phyloP scores from a whole-genome alignment of 371 early-diverging fungal species.

The Gilbertella persicaria region DNA sequence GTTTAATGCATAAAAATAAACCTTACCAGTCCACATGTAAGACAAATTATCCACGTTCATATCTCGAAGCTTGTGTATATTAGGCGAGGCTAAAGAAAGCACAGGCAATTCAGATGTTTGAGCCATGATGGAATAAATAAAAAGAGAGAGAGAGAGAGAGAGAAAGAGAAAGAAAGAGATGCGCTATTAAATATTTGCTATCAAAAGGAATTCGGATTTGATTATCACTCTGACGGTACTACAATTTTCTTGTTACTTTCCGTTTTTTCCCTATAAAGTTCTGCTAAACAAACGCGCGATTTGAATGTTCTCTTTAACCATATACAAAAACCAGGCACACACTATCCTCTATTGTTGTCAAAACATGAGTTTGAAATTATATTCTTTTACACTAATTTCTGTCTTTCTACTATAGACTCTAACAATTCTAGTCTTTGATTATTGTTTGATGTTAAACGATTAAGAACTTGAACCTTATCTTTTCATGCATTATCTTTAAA shows the following conservation, averaged over 20 bases:
- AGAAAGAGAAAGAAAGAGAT: background rate
- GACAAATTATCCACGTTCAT: constrained; percentile 44
- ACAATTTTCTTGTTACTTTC: background rate
- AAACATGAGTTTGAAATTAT: too few species aligned
- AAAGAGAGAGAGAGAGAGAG: background rate
- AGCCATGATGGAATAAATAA: constrained; percentile 24
- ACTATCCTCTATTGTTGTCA: too few species aligned
- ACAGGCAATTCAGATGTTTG: constrained; percentile 44
- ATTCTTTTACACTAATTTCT: too few species aligned
- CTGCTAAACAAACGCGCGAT: too few species aligned
- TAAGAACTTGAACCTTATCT: too few species aligned
- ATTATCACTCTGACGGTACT: background rate
- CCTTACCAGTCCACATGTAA: constrained; percentile 52
- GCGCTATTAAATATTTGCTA: background rate
- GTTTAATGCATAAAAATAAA: background rate
- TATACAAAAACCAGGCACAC: too few species aligned
- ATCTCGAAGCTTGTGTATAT: constrained; percentile 37
- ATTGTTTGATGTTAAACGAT: too few species aligned
- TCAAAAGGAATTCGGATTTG: background rate
- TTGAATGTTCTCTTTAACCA: too few species aligned
- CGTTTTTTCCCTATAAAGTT: background rate
- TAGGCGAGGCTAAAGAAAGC: constrained; percentile 43
- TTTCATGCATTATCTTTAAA: too few species aligned
- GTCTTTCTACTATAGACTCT: too few species aligned
- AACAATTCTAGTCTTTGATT: too few species aligned